Conservation (phyloP, 257 asterid genomes). For the Leonotis leonurus region DNA sequence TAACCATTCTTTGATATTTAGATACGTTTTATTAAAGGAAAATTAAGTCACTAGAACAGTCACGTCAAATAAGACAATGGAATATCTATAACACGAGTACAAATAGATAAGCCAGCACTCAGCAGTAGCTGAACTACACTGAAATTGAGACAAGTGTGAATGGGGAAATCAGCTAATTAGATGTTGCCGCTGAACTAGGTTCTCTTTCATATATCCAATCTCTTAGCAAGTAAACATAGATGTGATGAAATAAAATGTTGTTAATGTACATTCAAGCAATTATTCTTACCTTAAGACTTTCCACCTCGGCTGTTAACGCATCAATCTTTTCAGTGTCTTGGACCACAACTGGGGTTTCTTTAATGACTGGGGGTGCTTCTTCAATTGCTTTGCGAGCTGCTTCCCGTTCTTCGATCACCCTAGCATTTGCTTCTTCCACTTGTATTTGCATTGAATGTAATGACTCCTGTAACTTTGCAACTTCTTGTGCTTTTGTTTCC, state of each 20-base stretch:
- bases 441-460: slow-evolving; percentile 66
- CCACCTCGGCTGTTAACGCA: slow-evolving; percentile 74
- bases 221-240: slow-evolving; percentile 8
- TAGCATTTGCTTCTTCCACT: slow-evolving; percentile 89
- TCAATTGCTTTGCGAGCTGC: slow-evolving; percentile 88
- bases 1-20: not conserved
- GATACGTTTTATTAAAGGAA: not conserved
- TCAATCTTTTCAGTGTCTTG: slow-evolving; percentile 83
- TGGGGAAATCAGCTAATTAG: not conserved
- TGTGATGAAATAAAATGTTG: not conserved
- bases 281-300: slow-evolving; percentile 60
- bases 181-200: not conserved
- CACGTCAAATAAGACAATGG: not conserved
- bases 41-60: not conserved
- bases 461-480: slow-evolving; percentile 75
- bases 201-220: slow-evolving; percentile 1
- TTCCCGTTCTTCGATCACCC: slow-evolving; percentile 75
- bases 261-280: slow-evolving; percentile 10
- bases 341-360: slow-evolving; percentile 92
- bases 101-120: not conserved
- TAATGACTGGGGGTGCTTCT: slow-evolving; percentile 95
- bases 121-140: not conserved
- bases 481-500: slow-evolving; percentile 89
- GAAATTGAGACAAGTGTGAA: slow-evolving; percentile 6
- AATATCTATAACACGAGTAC: not conserved